These are phyloP conservation scores for Perilla frutescens DNA, from an alignment of 257 asterid species.

Conservation along the genomic window DNA sequence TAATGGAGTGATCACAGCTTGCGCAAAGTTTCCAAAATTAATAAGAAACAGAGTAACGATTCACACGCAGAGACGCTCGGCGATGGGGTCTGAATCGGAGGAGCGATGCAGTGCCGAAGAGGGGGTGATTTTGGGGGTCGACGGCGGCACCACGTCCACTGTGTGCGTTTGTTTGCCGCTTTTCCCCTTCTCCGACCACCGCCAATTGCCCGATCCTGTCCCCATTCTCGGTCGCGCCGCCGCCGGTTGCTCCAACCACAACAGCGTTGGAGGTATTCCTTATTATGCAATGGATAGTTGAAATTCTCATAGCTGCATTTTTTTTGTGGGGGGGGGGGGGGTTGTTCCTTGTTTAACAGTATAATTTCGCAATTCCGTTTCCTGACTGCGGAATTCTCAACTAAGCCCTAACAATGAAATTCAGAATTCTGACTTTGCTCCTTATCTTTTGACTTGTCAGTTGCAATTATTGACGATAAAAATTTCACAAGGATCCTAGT, in stretches of 20 bases:
- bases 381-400: background rate
- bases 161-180: conserved; percentile 85
- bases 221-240: conserved; percentile 79
- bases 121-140: conserved; percentile 64
- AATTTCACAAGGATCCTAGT: background rate
- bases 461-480: conserved; percentile 11
- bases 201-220: conserved; percentile 70
- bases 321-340: background rate
- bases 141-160: conserved; percentile 69
- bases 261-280: conserved; percentile 88
- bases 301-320: conserved; percentile 2
- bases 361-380: conserved; percentile 1
- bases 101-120: conserved; percentile 35
- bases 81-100: conserved; percentile 48
- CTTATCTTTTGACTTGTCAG: conserved; percentile 19
- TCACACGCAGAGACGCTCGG: conserved; percentile 2
- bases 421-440: background rate
- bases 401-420: background rate
- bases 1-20: conserved; percentile 28
- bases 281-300: background rate
- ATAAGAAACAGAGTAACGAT: background rate
- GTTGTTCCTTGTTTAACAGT: background rate
- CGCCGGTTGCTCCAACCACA: conserved; percentile 90
- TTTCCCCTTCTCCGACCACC: conserved; percentile 48
- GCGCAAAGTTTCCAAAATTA: conserved; percentile 1